phyloP scores from a whole-genome alignment of 768 basidiomycete species.

The Filobasidium floriforme region DNA sequence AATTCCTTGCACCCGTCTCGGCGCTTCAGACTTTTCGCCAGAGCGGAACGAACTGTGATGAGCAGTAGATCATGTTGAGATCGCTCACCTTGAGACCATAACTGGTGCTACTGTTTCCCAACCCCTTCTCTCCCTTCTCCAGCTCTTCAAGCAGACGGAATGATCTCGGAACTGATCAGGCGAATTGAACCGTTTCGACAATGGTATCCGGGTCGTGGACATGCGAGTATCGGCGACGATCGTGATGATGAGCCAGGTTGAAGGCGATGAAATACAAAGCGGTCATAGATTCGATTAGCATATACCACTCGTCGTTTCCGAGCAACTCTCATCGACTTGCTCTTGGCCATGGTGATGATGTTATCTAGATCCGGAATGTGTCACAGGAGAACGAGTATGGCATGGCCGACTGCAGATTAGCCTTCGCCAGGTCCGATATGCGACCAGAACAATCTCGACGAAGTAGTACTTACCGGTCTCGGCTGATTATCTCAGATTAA shows the following conservation, averaged over 20 bases:
- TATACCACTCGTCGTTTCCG: no score
- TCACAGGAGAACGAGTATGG: background rate
- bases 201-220: no score
- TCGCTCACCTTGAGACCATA: conserved; percentile 69
- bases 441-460: background rate
- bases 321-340: background rate
- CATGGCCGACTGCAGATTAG: background rate
- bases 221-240: no score
- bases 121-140: conserved; percentile 99
- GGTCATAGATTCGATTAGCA: no score
- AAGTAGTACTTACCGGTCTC: background rate
- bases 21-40: background rate
- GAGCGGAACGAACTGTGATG: background rate
- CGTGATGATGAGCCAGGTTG: no score
- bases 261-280: no score
- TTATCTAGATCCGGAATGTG: no score
- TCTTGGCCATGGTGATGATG: conserved; percentile 17
- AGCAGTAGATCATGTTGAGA: background rate
- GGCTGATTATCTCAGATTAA: background rate
- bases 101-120: conserved; percentile 94
- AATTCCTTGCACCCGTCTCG: no score
- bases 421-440: background rate
- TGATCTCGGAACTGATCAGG: conserved; percentile 74
- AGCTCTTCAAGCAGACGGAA: conserved; percentile 96
- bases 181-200: no score